Percentiles rank a stretch among this genome's conserved stretches.
These are phyloP conservation scores for Globisporangium camurandrum DNA, from an alignment of 352 stramenopile genomes.

Conservation along the genomic window DNA sequence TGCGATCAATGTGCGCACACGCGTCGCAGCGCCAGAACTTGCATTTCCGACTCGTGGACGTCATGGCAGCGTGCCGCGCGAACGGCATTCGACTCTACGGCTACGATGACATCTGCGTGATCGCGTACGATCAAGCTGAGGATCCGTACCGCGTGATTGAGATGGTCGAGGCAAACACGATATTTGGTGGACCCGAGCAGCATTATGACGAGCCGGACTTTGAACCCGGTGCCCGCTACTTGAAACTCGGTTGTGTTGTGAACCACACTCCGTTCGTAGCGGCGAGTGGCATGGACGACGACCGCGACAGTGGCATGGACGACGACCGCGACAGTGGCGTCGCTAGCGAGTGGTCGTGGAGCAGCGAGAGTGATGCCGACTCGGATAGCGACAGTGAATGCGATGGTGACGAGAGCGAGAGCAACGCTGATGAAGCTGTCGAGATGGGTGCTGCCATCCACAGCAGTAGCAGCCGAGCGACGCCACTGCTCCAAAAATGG, in stretches of 20 bases:
- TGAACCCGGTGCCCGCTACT: conserved; percentile 37
- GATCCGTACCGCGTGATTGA: conserved; percentile 62
- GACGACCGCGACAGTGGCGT: conserved; percentile 40
- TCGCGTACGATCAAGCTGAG: conserved; percentile 16
- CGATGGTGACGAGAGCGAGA: conserved; percentile 3
- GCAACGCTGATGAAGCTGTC: conserved; percentile 10
- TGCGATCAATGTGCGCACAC: conserved; percentile 40
- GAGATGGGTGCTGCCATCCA: conserved; percentile 11
- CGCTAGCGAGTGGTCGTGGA: conserved; percentile 55
- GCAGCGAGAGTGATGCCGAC: conserved; percentile 50
- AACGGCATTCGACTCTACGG: conserved; percentile 72
- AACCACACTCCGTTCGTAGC: conserved; percentile 49
- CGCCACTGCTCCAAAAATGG: no score
- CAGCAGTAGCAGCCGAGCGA: conserved; percentile 6
- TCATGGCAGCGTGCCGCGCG: conserved; percentile 51
- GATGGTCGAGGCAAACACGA: conserved; percentile 42
- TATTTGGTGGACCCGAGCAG: conserved; percentile 15
- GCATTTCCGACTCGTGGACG: conserved; percentile 50
- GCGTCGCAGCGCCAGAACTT: conserved; percentile 31
- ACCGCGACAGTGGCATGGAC: conserved; percentile 32
- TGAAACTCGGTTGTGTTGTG: conserved; percentile 53
- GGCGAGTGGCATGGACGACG: conserved; percentile 29
- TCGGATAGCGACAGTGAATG: conserved; percentile 21
- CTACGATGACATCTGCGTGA: conserved; percentile 66
- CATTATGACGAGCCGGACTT: conserved; percentile 41